phyloP scores from a whole-genome alignment of 345 rosid species.

The Salix arbutifolia region DNA sequence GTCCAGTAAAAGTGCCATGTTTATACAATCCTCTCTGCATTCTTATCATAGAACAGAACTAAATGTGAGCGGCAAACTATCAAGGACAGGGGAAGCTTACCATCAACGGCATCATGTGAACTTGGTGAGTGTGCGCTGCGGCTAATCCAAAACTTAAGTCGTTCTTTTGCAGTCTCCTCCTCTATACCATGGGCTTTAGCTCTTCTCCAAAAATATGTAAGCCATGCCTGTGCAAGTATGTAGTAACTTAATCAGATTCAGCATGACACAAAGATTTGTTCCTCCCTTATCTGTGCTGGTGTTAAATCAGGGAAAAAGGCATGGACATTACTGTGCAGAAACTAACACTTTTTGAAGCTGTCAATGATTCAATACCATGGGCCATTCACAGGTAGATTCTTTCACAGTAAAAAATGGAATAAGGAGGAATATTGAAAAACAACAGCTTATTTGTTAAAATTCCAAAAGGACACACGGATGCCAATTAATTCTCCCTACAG shows the following conservation, averaged over 20 bases:
- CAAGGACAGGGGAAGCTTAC: conserved; percentile 9
- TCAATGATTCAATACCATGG: not conserved
- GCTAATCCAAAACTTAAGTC: conserved; percentile 31
- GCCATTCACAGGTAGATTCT: not conserved
- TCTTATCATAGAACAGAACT: not conserved
- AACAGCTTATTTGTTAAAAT: not conserved
- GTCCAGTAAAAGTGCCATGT: not conserved
- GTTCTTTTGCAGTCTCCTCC: conserved; percentile 25
- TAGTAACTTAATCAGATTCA: not conserved
- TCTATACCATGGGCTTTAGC: conserved; percentile 29
- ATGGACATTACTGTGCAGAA: not conserved
- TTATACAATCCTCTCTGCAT: not conserved
- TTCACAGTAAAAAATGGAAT: not conserved
- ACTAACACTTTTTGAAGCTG: not conserved
- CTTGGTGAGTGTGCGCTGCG: conserved; percentile 32
- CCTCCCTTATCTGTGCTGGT: not conserved
- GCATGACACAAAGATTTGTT: not conserved
- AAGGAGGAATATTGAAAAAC: not conserved
- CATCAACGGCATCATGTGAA: conserved; percentile 31
- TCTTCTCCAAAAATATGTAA: conserved; percentile 32
- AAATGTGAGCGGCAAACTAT: not conserved
- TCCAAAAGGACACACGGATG: not conserved
- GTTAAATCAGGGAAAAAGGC: not conserved
- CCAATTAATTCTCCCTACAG: not conserved
- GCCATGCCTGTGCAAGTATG: conserved; percentile 24